Evolutionary conservation across 805 yeast genomes (phyloP).

Genomic region (Saccharomyces kudriavzevii): DNA sequence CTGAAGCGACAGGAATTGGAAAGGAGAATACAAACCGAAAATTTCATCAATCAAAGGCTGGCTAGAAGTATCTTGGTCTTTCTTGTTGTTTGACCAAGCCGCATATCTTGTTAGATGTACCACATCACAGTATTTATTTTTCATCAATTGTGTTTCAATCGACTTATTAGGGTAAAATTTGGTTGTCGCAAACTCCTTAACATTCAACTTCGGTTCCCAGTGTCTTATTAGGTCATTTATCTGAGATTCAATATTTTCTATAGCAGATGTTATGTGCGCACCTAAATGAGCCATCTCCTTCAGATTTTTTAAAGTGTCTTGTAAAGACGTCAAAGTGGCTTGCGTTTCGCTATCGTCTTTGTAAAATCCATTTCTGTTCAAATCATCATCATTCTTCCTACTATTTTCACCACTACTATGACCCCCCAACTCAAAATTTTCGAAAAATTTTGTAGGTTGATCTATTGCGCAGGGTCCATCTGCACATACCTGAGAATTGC

Average conservation of each 20-base stretch:
- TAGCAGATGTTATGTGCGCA: constrained; percentile 8
- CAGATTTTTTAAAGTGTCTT: constrained; percentile 12
- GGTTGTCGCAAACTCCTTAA: constrained; percentile 2
- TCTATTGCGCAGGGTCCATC: background rate
- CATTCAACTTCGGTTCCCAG: constrained; percentile 20
- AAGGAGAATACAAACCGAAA: constrained; percentile 27
- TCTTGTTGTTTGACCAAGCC: constrained; percentile 11
- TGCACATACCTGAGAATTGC: background rate
- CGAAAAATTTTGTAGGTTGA: background rate
- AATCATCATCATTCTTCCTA: background rate
- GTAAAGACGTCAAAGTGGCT: constrained; percentile 11
- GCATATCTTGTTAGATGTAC: constrained; percentile 20
- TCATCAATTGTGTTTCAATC: constrained; percentile 23
- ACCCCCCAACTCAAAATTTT: background rate
- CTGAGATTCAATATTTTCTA: constrained; percentile 13
- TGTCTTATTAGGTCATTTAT: constrained; percentile 8
- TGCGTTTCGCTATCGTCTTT: constrained; percentile 16
- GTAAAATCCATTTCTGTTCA: constrained; percentile 13
- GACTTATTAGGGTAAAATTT: constrained; percentile 11
- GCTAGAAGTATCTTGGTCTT: constrained; percentile 1
- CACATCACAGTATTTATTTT: constrained; percentile 20
- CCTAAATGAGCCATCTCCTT: constrained; percentile 7
- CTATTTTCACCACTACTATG: background rate
- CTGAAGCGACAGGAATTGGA: constrained; percentile 21
- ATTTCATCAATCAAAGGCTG: constrained; percentile 25